Conservation (phyloP, 768 basidiomycete genomes). For the Gymnopilus junonius region DNA sequence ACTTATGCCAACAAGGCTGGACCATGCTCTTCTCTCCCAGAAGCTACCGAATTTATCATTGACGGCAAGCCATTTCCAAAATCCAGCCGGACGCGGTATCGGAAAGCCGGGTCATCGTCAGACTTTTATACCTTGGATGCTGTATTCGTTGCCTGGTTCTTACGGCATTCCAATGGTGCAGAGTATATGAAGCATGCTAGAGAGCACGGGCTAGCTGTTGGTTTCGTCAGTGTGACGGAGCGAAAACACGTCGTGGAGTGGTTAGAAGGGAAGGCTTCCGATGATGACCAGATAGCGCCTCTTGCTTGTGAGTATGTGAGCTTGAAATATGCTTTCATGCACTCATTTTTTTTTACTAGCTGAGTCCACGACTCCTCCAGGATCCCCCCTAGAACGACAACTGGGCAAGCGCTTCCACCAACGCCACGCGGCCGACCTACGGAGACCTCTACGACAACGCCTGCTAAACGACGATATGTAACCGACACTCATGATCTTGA, state of each 20-base stretch:
- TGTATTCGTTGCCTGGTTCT: slow-evolving; percentile 83
- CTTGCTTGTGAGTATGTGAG: slow-evolving; percentile 46
- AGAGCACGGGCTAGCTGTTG: slow-evolving; percentile 71
- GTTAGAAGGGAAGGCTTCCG: slow-evolving; percentile 62
- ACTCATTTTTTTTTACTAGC: slow-evolving; percentile 12
- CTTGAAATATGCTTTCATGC: background rate
- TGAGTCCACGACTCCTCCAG: slow-evolving; percentile 55
- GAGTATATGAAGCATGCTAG: slow-evolving; percentile 91
- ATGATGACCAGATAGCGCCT: slow-evolving; percentile 56
- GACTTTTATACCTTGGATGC: slow-evolving; percentile 84
- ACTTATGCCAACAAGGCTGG: slow-evolving; percentile 49
- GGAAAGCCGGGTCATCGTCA: slow-evolving; percentile 58
- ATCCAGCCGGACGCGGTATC: slow-evolving; percentile 76
- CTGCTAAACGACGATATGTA: slow-evolving; percentile 77
- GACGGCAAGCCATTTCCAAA: slow-evolving; percentile 65
- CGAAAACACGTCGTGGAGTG: slow-evolving; percentile 86
- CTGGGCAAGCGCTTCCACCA: slow-evolving; percentile 31
- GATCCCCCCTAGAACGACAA: slow-evolving; percentile 41
- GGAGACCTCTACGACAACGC: slow-evolving; percentile 43
- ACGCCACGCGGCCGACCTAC: slow-evolving; percentile 34
- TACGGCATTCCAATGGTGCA: slow-evolving; percentile 71
- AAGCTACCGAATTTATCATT: slow-evolving; percentile 71
- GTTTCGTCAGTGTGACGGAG: slow-evolving; percentile 87
- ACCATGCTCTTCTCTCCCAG: slow-evolving; percentile 49
- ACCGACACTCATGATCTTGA: slow-evolving; percentile 80